Evolutionary conservation across 768 basidiomycete species (phyloP), one percentile per base, ranked within the genome.

Genomic region (Lactifluus echinatus): DNA sequence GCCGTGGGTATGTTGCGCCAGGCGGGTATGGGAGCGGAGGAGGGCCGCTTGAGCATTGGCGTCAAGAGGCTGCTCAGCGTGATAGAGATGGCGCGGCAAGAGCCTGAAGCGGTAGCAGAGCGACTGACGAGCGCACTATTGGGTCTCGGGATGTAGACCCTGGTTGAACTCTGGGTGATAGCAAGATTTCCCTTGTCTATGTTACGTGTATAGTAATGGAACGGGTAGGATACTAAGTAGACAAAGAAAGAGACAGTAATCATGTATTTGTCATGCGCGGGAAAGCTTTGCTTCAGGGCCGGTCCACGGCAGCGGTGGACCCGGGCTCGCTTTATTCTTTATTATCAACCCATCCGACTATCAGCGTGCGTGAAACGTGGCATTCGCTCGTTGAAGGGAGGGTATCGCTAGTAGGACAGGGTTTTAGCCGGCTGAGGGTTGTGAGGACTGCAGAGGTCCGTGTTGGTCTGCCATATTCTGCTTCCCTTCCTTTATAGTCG

Each of bases 81-180:
- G 54, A 78, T 94, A 19, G 96, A 99, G 77, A 97, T 96, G 94
- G 90, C 94, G 47, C 79, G 95, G 66, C 96, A 98, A 73, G 95
- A 96, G 66, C 91, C 91, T 1, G 84, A 89, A 49, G 85, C 83
- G 60, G 87, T 84, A 15, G 89, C 81, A 28, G 82, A 85, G 65
- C 76, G 89, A 57, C 70, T 93, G 57, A 78, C 77, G 55, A 76
- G 75, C 46, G 82, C 81, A 36, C 68, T 91, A 53, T 76, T 88
- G 74, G 82, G 77, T 10, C 66, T 86, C 8, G 69, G 72, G 15
- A 71, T 73, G 71, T 73, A 63, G 21, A 3, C 6, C 17, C n/a
- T n/a, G n/a, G 4, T 7, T 4, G 15, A 6, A 1, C 7, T 5
- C 2, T 8, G 23, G 48, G 10, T 29, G 6, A 23, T 24, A 34